Percentiles rank a stretch among this genome's conserved stretches.
Evolutionary conservation across 2,329 filamentous ascomycete species (phyloP).

Genomic region (Didymella segeticola): DNA sequence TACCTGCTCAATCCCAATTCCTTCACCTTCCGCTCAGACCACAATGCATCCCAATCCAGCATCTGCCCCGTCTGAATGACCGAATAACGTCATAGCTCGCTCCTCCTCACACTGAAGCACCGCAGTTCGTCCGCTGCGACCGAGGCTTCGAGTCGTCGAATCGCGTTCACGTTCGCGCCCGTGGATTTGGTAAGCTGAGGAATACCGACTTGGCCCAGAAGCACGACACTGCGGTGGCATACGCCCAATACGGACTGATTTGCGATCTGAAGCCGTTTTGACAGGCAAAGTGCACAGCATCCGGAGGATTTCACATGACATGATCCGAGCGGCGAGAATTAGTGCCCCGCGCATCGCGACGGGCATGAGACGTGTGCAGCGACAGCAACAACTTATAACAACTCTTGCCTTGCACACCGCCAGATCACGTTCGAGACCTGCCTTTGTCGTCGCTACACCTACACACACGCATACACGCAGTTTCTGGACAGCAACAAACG

Average conservation of each 20-base stretch:
- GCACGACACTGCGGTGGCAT: neutral
- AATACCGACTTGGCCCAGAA: constrained; percentile 13
- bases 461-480: neutral
- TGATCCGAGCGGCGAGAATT: constrained; percentile 14
- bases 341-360: constrained; percentile 18
- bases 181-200: constrained; percentile 12
- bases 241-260: constrained; percentile 1
- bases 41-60: constrained; percentile 8
- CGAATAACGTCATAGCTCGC: constrained; percentile 12
- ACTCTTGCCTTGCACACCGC: neutral
- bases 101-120: neutral
- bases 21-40: constrained; percentile 1
- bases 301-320: constrained; percentile 16
- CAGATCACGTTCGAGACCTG: neutral
- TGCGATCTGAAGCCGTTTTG: no score
- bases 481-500: constrained; percentile 13
- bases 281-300: neutral
- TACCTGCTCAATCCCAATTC: neutral
- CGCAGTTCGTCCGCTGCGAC: constrained; percentile 11
- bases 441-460: neutral
- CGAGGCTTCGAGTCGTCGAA: constrained; percentile 11
- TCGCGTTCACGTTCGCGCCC: constrained; percentile 3
- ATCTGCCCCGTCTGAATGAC: constrained; percentile 5
- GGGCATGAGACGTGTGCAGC: neutral
- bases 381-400: constrained; percentile 10